Evolutionary conservation across 148 eudicot species (phyloP).

Genomic region (Euryodendron excelsum): DNA sequence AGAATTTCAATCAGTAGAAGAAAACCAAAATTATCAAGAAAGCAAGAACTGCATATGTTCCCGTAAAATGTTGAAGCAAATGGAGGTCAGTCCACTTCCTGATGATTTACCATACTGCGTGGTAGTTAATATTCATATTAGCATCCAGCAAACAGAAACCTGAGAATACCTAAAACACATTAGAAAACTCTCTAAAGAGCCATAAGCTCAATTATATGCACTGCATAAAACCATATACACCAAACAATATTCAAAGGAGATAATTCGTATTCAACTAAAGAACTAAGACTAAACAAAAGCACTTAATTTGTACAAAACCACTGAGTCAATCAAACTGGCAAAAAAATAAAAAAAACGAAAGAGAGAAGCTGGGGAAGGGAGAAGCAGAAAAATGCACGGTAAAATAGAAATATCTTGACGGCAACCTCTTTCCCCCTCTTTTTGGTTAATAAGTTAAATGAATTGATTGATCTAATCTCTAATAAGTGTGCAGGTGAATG

Average conservation of each 20-base stretch:
- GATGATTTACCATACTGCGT: conserved; percentile 6
- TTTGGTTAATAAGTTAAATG: too few species aligned
- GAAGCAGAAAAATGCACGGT: too few species aligned
- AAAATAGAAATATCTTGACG: too few species aligned
- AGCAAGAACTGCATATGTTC: background rate
- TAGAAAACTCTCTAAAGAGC: background rate
- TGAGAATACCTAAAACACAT: background rate
- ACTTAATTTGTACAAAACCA: background rate
- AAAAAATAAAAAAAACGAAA: too few species aligned
- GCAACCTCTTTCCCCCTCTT: too few species aligned
- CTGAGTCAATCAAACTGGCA: background rate
- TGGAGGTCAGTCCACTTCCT: background rate
- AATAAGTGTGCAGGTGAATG: too few species aligned
- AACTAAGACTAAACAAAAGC: too few species aligned
- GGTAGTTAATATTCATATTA: background rate
- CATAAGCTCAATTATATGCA: background rate
- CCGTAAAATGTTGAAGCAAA: background rate
- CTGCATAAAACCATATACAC: too few species aligned
- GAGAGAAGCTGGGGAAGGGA: too few species aligned
- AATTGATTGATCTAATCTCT: too few species aligned
- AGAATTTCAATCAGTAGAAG: background rate
- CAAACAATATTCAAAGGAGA: background rate
- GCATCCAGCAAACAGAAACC: conserved; percentile 14
- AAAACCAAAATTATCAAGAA: conserved; percentile 7
- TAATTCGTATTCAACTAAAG: too few species aligned